These are phyloP conservation scores for Myriosclerotinia curreyana DNA, from an alignment of 2,329 filamentous ascomycete species.

Conservation along the genomic window DNA sequence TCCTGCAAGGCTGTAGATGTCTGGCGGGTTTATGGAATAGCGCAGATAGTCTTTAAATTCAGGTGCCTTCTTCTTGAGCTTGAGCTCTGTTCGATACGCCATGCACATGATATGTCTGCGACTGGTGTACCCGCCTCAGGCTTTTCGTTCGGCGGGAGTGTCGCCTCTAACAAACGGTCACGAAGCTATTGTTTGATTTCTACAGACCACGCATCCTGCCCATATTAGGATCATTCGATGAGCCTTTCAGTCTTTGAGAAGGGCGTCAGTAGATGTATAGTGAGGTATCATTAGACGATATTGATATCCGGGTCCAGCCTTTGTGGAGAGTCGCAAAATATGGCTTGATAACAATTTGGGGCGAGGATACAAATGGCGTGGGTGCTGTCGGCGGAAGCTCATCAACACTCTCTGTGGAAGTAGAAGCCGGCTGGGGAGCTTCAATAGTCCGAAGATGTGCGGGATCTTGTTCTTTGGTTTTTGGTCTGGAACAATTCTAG, in stretches of 20 bases:
- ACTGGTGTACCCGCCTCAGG: neutral
- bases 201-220: neutral
- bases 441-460: neutral
- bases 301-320: neutral
- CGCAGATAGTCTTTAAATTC: neutral
- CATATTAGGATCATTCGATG: neutral
- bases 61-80: neutral
- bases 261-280: neutral
- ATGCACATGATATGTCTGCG: neutral
- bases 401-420: neutral
- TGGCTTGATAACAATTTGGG: neutral
- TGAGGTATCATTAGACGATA: neutral
- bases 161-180: neutral
- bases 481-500: neutral
- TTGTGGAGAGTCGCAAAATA: neutral
- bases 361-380: neutral
- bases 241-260: accelerated
- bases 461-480: neutral
- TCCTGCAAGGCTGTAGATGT: neutral
- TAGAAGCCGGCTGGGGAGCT: neutral
- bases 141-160: neutral
- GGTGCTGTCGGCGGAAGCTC: neutral
- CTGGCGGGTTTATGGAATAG: neutral
- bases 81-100: neutral
- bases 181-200: neutral